Percentiles rank a stretch among this genome's conserved stretches.
Conservation (phyloP, 176 grass and related monocot species). For the Dendrocalamus sinicus region DNA sequence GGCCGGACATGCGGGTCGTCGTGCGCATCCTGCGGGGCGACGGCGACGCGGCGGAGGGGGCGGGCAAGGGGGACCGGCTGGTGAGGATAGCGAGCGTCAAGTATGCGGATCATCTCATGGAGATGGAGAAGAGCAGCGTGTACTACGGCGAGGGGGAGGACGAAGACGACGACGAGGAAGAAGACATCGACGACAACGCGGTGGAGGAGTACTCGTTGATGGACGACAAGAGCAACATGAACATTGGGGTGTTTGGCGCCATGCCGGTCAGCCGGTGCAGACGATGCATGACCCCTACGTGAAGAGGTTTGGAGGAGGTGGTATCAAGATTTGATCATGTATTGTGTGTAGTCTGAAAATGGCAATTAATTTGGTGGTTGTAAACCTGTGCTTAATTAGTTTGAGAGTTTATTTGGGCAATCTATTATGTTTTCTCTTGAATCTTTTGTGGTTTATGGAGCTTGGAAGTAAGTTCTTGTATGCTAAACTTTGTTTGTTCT, state of each 20-base stretch:
- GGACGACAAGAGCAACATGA: slow-evolving; percentile 58
- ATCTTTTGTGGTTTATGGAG: background rate
- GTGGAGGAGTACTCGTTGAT: slow-evolving; percentile 48
- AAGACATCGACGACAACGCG: background rate
- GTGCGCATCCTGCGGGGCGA: slow-evolving; percentile 53
- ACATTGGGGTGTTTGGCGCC: slow-evolving; percentile 61
- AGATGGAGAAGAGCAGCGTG: slow-evolving; percentile 53
- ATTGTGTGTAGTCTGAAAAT: background rate
- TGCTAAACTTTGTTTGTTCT: background rate
- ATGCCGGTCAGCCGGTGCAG: slow-evolving; percentile 60
- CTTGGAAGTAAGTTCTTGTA: background rate
- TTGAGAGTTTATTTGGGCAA: background rate
- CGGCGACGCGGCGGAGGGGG: background rate
- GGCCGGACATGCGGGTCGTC: slow-evolving; percentile 41
- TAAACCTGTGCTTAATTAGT: slow-evolving; percentile 10
- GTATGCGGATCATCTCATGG: slow-evolving; percentile 58
- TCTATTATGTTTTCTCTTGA: background rate
- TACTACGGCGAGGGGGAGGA: slow-evolving; percentile 26
- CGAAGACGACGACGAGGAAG: background rate
- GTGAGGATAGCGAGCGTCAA: slow-evolving; percentile 59
- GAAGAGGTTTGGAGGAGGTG: slow-evolving; percentile 44
- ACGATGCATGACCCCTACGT: slow-evolving; percentile 58
- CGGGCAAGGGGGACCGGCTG: background rate
- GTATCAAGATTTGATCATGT: slow-evolving; percentile 45
- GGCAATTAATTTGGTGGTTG: slow-evolving; percentile 3